A percentile compares a stretch with the other conserved stretches of the same genome.
Conservation (phyloP, 1,284 basidiomycete species). For the Papiliotrema laurentii region DNA sequence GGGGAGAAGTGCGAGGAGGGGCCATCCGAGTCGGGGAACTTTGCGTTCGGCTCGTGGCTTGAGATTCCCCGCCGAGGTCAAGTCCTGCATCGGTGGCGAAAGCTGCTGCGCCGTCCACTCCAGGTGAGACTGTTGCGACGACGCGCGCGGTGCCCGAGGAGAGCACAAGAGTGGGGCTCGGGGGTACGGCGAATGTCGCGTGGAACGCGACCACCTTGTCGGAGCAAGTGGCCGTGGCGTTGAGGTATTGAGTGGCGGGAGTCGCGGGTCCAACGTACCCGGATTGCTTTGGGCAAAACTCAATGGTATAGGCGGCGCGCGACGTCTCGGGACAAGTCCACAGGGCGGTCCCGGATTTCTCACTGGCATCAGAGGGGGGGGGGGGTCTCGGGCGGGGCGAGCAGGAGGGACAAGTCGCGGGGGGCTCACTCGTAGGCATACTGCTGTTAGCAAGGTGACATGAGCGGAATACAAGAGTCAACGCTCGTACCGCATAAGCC, state of each 20-base stretch:
- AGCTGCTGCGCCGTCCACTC: conserved; percentile 16
- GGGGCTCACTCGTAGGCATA: conserved; percentile 27
- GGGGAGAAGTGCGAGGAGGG: no score
- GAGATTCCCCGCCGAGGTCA: no score
- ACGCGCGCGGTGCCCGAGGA: conserved; percentile 14
- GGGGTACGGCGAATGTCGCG: conserved; percentile 14
- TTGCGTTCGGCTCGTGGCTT: no score
- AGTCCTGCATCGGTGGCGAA: conserved; percentile 3
- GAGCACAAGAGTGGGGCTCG: conserved; percentile 14
- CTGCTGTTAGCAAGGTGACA: conserved; percentile 10
- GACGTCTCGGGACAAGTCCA: conserved; percentile 16
- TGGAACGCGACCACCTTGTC: conserved; percentile 9
- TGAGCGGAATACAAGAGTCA: not conserved
- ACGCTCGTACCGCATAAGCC: conserved; percentile 34
- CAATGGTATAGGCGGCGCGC: conserved; percentile 28
- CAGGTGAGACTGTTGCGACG: conserved; percentile 13
- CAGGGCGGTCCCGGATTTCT: conserved; percentile 26
- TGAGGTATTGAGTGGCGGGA: conserved; percentile 20
- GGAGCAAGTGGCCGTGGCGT: conserved; percentile 28
- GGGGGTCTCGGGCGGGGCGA: not conserved
- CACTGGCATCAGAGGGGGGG: conserved; percentile 13
- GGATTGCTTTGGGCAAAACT: conserved; percentile 27
- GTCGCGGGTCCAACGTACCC: conserved; percentile 20
- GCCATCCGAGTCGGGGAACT: no score
- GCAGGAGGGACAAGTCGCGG: not conserved